These are phyloP conservation scores for Trichaptum fuscoviolaceum DNA, from an alignment of 768 basidiomycete genomes.

Conservation along the genomic window DNA sequence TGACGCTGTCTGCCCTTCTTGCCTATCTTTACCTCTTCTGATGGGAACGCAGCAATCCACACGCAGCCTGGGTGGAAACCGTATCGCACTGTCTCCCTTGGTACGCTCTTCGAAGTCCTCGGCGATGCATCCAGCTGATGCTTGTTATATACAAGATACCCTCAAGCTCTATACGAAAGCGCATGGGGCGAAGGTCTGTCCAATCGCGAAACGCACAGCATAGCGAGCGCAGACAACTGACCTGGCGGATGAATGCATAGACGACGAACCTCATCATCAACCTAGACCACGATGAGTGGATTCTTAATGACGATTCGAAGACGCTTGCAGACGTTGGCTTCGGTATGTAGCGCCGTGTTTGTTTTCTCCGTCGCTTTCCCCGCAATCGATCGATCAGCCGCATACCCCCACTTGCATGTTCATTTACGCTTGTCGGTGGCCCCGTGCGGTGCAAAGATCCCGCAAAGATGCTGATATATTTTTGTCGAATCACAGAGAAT, in stretches of 20 bases:
- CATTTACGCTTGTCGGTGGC: neutral
- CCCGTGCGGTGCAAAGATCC: too few species aligned
- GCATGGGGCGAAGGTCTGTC: constrained; percentile 83
- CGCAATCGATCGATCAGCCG: constrained; percentile 2
- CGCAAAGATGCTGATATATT: too few species aligned
- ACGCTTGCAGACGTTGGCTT: constrained; percentile 68
- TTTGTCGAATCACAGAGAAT: constrained; percentile 61
- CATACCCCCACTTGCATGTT: neutral
- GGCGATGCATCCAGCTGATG: neutral
- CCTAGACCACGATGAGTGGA: constrained; percentile 93
- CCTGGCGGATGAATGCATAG: constrained; percentile 33
- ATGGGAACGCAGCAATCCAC: constrained; percentile 50
- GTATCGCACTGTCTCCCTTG: constrained; percentile 67
- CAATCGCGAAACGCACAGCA: constrained; percentile 1
- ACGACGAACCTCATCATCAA: constrained; percentile 98
- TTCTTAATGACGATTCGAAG: constrained; percentile 62
- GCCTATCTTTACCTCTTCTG: constrained; percentile 8
- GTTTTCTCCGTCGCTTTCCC: neutral
- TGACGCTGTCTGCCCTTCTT: constrained; percentile 10
- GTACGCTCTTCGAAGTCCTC: constrained; percentile 33
- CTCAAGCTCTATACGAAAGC: constrained; percentile 92
- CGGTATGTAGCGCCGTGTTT: constrained; percentile 45
- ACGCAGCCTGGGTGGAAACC: constrained; percentile 84
- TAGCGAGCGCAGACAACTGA: constrained; percentile 6
- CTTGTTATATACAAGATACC: constrained; percentile 56